phyloP scores from a whole-genome alignment of 192 early-diverging fungal genomes.

The Coemansia sp. region DNA sequence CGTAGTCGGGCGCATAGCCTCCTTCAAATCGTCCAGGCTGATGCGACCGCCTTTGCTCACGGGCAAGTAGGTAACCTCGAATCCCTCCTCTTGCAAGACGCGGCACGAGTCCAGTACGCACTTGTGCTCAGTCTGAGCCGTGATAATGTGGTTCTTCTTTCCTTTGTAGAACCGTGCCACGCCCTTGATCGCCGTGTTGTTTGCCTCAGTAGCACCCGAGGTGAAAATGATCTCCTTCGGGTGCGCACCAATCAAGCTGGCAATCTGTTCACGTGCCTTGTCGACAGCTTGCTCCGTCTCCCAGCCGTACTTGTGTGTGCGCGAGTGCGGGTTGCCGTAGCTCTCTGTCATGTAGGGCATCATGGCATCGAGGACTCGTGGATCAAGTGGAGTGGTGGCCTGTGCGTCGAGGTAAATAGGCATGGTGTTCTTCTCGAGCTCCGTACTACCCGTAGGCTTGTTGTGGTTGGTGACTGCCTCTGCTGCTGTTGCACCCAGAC shows the following conservation, averaged over 20 bases:
- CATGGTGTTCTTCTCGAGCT: slow-evolving; percentile 23
- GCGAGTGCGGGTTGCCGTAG: slow-evolving; percentile 95
- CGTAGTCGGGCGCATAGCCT: slow-evolving; percentile 88
- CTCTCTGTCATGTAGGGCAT: slow-evolving; percentile 88
- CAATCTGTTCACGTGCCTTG: slow-evolving; percentile 83
- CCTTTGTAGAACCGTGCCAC: slow-evolving; percentile 93
- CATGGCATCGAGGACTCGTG: slow-evolving; percentile 92
- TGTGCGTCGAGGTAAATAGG: slow-evolving; percentile 96
- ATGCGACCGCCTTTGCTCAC: slow-evolving; percentile 84
- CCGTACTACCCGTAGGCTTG: slow-evolving; percentile 22
- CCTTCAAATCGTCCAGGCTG: slow-evolving; percentile 76
- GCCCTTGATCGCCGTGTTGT: slow-evolving; percentile 94
- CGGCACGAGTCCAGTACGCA: slow-evolving; percentile 97
- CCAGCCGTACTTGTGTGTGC: slow-evolving; percentile 98
- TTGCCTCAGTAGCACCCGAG: slow-evolving; percentile 94
- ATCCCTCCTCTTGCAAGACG: slow-evolving; percentile 91
- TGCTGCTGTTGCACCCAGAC: slow-evolving; percentile 12
- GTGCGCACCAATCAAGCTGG: slow-evolving; percentile 85
- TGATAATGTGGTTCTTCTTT: slow-evolving; percentile 96
- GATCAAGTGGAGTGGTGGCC: slow-evolving; percentile 92
- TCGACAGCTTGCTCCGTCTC: slow-evolving; percentile 91
- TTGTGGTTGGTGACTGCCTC: slow-evolving; percentile 49
- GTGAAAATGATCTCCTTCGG: slow-evolving; percentile 97
- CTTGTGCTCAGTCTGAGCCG: slow-evolving; percentile 98
- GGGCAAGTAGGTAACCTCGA: slow-evolving; percentile 93